phyloP scores from a whole-genome alignment of 2,329 filamentous ascomycete species.

The Penicillium sp. region DNA sequence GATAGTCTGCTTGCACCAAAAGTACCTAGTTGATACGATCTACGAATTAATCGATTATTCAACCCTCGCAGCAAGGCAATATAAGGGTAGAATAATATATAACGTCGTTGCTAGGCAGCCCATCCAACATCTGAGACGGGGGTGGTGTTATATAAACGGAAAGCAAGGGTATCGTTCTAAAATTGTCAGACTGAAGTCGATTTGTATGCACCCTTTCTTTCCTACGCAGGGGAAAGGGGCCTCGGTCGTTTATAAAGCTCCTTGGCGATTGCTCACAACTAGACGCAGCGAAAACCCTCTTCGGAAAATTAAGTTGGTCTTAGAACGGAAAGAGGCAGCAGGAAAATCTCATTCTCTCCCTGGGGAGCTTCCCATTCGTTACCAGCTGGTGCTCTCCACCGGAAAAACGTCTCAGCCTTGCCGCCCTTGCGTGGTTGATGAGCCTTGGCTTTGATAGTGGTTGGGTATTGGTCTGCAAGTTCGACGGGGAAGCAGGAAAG shows the following conservation, averaged over 20 bases:
- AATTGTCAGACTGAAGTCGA: neutral
- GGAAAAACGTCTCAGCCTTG: slow-evolving; percentile 6
- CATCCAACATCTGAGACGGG: neutral
- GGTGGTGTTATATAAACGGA: neutral
- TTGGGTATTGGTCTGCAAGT: neutral
- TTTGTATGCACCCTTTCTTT: neutral
- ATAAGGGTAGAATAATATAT: neutral
- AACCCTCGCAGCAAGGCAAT: slow-evolving; percentile 9
- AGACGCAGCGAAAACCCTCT: neutral
- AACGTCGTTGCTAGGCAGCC: slow-evolving; percentile 12
- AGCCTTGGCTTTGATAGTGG: neutral
- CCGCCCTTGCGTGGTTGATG: slow-evolving; percentile 10
- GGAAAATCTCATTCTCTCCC: neutral
- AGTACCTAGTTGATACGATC: neutral
- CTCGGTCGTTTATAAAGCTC: neutral
- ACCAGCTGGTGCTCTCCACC: neutral
- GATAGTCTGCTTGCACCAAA: neutral
- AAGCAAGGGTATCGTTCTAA: slow-evolving; percentile 10
- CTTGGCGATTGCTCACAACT: slow-evolving; percentile 10
- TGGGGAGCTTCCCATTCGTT: slow-evolving; percentile 1
- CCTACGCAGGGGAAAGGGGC: slow-evolving; percentile 11
- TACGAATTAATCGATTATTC: neutral
- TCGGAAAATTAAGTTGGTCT: slow-evolving; percentile 6
- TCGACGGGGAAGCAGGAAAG: slow-evolving; percentile 6
- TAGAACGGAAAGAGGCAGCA: neutral